These are phyloP conservation scores for Arthrobotrys conoides DNA, from an alignment of 2,329 filamentous ascomycete genomes.

Conservation along the genomic window DNA sequence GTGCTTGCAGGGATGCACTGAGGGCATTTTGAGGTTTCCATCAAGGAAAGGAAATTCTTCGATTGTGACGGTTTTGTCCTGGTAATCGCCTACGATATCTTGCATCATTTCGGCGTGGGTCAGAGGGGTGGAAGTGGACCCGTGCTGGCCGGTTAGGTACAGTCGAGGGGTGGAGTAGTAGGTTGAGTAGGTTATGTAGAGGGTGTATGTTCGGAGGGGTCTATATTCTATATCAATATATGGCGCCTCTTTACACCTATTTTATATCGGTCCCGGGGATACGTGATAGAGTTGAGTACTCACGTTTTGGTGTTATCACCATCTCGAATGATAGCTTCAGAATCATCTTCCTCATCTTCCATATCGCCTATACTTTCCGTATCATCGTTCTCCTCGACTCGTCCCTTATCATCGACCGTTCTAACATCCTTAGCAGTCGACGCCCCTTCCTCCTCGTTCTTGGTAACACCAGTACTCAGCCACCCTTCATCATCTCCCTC, in stretches of 20 bases:
- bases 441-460: conserved; percentile 74
- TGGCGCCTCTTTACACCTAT: too few species aligned
- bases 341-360: conserved; percentile 95
- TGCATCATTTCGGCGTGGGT: conserved; percentile 94
- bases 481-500: conserved; percentile 76
- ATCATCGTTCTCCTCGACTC: conserved; percentile 84
- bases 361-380: conserved; percentile 82
- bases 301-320: conserved; percentile 64
- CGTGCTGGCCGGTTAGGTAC: conserved; percentile 89
- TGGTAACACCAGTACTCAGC: conserved; percentile 86
- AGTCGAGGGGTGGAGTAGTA: conserved; percentile 97
- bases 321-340: conserved; percentile 94
- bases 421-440: conserved; percentile 75
- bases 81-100: conserved; percentile 95
- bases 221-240: conserved; percentile 68
- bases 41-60: conserved; percentile 98
- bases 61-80: conserved; percentile 97
- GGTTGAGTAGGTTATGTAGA: conserved; percentile 97
- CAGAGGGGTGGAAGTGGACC: conserved; percentile 78
- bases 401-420: conserved; percentile 90
- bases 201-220: conserved; percentile 90
- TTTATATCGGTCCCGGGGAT: too few species aligned
- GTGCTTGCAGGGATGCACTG: conserved; percentile 96
- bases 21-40: conserved; percentile 93
- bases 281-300: neutral